Conservation (phyloP, 75 land plant genomes). For the Pinus albicaulis region DNA sequence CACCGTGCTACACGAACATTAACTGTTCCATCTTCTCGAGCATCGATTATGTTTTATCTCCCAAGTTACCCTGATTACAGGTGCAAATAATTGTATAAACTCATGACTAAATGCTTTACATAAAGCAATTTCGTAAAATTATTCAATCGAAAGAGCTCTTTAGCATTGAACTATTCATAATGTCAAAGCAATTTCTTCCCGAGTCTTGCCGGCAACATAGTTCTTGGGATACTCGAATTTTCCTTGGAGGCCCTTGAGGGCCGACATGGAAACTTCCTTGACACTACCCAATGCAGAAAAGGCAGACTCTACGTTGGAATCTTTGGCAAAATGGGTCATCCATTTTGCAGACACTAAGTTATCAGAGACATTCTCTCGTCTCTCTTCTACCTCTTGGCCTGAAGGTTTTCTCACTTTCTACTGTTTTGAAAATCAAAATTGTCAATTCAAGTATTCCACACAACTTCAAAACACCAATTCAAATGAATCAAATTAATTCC, state of each 20-base stretch:
- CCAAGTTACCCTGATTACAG: slow-evolving; percentile 19
- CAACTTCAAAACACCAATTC: neutral
- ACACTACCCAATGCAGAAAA: slow-evolving; percentile 21
- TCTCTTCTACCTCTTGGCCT: slow-evolving; percentile 8
- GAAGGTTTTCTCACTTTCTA: neutral
- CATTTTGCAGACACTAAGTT: neutral
- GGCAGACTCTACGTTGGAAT: slow-evolving; percentile 2
- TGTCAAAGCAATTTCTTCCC: slow-evolving; percentile 3
- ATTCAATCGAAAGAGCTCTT: neutral
- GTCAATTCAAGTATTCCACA: neutral
- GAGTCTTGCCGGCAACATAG: slow-evolving; percentile 12
- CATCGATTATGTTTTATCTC: slow-evolving; percentile 18
- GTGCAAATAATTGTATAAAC: neutral
- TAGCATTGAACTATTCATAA: too few relatives aligned
- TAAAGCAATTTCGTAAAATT: neutral
- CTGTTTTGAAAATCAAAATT: neutral
- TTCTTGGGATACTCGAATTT: slow-evolving; percentile 32
- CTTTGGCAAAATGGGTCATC: neutral
- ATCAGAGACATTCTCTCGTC: neutral
- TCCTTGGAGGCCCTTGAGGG: slow-evolving; percentile 22
- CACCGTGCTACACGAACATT: too few relatives aligned
- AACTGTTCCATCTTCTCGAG: slow-evolving; percentile 14
- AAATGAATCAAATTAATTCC: neutral
- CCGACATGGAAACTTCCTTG: slow-evolving; percentile 2
- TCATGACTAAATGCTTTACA: neutral